A percentile compares a stretch with the other conserved stretches of the same genome.
These are phyloP conservation scores for Pneumocystis sp. DNA, from an alignment of 1,139 yeast genomes.

Conservation along the genomic window DNA sequence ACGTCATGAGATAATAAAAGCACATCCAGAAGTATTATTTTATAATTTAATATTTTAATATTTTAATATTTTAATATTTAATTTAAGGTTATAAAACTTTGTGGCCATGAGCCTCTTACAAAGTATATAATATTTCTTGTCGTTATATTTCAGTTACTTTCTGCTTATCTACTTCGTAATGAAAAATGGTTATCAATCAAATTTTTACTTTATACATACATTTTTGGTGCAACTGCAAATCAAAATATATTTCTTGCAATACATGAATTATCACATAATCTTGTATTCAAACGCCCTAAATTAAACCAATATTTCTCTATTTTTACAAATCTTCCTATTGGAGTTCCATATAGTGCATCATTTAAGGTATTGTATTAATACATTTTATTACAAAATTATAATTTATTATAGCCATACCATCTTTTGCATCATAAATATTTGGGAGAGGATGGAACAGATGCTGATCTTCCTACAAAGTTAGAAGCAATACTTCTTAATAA, in stretches of 20 bases:
- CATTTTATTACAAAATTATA: not conserved
- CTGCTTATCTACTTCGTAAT: constrained; percentile 47
- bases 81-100: constrained; percentile 44
- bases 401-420: constrained; percentile 46
- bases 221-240: constrained; percentile 72
- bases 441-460: constrained; percentile 75
- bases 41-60: not conserved
- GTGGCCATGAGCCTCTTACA: constrained; percentile 77
- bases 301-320: constrained; percentile 68
- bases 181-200: constrained; percentile 39
- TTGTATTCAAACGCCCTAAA: constrained; percentile 66
- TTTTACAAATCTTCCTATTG: constrained; percentile 69
- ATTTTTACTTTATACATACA: constrained; percentile 51
- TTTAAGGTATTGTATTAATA: constrained; percentile 32
- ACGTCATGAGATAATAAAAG: constrained; percentile 54
- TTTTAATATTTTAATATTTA: too few species aligned
- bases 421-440: constrained; percentile 78
- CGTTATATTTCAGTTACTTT: constrained; percentile 45
- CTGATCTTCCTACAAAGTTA: constrained; percentile 68
- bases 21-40: constrained; percentile 45
- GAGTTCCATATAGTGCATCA: constrained; percentile 79
- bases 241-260: constrained; percentile 77
- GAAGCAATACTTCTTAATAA: constrained; percentile 65
- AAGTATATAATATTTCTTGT: constrained; percentile 58
- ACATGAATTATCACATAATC: constrained; percentile 74